phyloP scores from a whole-genome alignment of 345 rosid genomes.

The Raphanus raphanistrum region DNA sequence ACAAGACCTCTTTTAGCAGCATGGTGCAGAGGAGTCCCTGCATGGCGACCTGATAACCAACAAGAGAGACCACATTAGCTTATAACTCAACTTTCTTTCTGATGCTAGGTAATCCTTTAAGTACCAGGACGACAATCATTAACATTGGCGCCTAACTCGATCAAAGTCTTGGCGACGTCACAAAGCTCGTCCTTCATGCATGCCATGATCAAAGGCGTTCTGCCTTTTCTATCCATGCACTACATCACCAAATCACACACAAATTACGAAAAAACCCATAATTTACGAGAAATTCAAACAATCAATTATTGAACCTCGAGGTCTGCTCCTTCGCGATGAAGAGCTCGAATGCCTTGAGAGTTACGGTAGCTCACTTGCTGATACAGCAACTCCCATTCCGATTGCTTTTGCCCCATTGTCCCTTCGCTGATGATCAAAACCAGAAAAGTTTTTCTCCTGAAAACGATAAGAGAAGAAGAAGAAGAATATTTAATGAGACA shows the following conservation, averaged over 20 bases:
- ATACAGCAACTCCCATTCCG: constrained; percentile 79
- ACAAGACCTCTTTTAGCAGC: constrained; percentile 91
- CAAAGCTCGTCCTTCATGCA: constrained; percentile 62
- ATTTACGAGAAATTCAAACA: neutral
- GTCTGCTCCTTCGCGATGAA: constrained; percentile 73
- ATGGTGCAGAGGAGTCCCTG: constrained; percentile 91
- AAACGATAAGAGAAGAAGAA: no score
- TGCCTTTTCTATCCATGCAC: constrained; percentile 92
- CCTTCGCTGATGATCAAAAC: neutral
- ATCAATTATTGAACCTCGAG: constrained; percentile 58
- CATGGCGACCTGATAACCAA: constrained; percentile 59
- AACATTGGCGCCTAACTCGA: constrained; percentile 86
- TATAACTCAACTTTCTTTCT: neutral
- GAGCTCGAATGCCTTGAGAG: constrained; percentile 72
- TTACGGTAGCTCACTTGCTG: constrained; percentile 78
- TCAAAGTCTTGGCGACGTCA: constrained; percentile 73
- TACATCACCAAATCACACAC: constrained; percentile 25
- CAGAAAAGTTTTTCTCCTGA: no score
- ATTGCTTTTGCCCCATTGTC: constrained; percentile 86
- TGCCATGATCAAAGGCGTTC: constrained; percentile 83
- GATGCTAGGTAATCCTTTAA: neutral
- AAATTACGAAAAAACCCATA: constrained; percentile 8
- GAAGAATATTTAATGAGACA: neutral
- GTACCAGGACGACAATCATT: constrained; percentile 85
- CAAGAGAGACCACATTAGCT: neutral